Percentiles rank a stretch among this genome's conserved stretches.
Conservation (phyloP, 2,329 filamentous ascomycete species). For the Fusarium napiforme region DNA sequence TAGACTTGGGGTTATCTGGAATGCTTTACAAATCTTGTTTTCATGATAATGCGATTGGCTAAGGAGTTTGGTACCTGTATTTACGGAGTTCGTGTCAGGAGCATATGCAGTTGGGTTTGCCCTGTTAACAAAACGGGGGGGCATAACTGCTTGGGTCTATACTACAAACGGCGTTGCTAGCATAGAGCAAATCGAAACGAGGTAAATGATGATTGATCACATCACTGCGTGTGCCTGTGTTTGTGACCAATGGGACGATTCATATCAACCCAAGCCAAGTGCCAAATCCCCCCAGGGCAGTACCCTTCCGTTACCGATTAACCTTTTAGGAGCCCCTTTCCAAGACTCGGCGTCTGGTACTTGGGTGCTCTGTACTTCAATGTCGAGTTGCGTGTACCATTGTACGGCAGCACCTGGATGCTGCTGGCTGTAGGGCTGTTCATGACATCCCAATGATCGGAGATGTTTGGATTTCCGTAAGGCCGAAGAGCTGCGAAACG, state of each 20-base stretch:
- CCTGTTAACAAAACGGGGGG: background rate
- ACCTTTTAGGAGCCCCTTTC: background rate
- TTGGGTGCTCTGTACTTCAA: slow-evolving; percentile 21
- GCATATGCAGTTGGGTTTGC: slow-evolving; percentile 8
- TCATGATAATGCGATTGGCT: slow-evolving; percentile 3
- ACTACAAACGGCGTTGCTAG: slow-evolving; percentile 9
- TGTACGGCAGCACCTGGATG: slow-evolving; percentile 51
- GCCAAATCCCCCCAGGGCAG: background rate
- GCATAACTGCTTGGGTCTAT: slow-evolving; percentile 7
- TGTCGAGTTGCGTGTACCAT: slow-evolving; percentile 44
- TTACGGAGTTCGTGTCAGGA: slow-evolving; percentile 23
- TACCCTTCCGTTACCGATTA: background rate
- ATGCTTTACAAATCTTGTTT: background rate
- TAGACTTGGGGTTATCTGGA: slow-evolving; percentile 47
- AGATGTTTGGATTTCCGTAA: slow-evolving; percentile 54
- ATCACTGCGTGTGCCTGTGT: background rate
- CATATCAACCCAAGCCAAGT: background rate
- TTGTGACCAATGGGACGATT: background rate
- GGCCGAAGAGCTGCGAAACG: slow-evolving; percentile 56
- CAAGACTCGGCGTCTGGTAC: slow-evolving; percentile 7
- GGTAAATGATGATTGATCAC: slow-evolving; percentile 10
- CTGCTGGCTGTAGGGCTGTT: slow-evolving; percentile 46
- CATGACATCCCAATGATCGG: slow-evolving; percentile 57
- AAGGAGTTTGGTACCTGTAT: slow-evolving; percentile 13
- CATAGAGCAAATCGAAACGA: slow-evolving; percentile 7